Base-by-base conservation (phyloP, 2,329 filamentous ascomycete genomes). In the Scedosporium dehoogii region DNA sequence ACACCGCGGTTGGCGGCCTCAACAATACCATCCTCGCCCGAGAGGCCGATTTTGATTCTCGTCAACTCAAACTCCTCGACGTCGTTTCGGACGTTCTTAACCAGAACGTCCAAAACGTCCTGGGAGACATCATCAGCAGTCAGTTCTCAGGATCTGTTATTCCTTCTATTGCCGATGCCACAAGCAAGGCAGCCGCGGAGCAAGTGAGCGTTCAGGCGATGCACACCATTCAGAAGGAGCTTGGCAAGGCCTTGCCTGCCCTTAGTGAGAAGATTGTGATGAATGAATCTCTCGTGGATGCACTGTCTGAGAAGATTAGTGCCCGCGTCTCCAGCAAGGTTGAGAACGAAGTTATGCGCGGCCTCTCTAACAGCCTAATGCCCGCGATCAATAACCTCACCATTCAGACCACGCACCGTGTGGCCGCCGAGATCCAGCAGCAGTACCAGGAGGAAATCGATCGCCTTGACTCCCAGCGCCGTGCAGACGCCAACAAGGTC, bases 71-170 rank as follows among this genome's bases (percentile, higher is more conserved):
- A 67, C 73, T 86, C 18, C 75, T 86, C 51, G 79, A 83, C 65
- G 78, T 83, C 71, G 82, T 86, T 44, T 84, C 82, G 4, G 76
- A 82, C 41, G 83, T 86, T 41, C 77, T 88, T 58, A 85, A 83
- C 66, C 79, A 82, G 64, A 86, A 86, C 70, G 85, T 84, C 21
- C 81, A 87, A 73, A 87, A 89, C 69, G 90, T 90, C 23, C 81
- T 97, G 44, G 81, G 86, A 64, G 86, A 85, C 64, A 90, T 96
- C 67, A 87, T 96, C 59, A 84, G 85, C 57, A 82, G 86, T 58
- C 89, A 89, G 72, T 90, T 96, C 66, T 84, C 90, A 65, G 81
- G 86, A 62, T 81, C 86, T 14, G 85, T 97, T 55, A 79, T 96
- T 60, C 93, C 94, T 10, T 80, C 86, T 38, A 78, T 97, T 63